Conservation (phyloP, 495 filamentous ascomycete genomes). For the Trichoderma erinaceum region DNA sequence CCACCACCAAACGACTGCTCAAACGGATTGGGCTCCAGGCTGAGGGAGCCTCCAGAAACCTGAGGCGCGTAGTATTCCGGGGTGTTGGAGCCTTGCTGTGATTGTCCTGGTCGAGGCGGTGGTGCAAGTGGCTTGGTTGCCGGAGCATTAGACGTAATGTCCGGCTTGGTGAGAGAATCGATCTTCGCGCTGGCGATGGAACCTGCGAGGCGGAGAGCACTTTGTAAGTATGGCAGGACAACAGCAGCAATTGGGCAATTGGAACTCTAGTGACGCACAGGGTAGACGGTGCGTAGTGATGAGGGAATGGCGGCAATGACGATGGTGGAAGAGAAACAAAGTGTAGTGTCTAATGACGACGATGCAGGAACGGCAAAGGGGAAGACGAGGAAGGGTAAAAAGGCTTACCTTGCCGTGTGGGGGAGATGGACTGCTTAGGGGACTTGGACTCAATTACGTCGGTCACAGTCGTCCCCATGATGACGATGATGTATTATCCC, state of each 20-base stretch:
- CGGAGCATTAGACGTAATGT: constrained; percentile 34
- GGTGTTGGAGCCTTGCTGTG: constrained; percentile 48
- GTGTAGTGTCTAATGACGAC: background rate
- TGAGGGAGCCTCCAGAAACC: constrained; percentile 49
- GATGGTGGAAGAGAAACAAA: background rate
- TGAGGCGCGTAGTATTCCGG: constrained; percentile 72
- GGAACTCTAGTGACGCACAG: background rate
- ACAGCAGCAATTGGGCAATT: background rate
- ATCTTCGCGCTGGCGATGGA: constrained; percentile 31
- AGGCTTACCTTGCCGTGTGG: constrained; percentile 33
- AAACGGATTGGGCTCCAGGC: constrained; percentile 90
- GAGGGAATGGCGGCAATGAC: background rate
- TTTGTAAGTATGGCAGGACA: constrained; percentile 21
- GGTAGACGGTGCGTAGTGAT: background rate
- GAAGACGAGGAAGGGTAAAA: background rate
- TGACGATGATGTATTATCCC: constrained; percentile 29
- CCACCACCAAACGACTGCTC: constrained; percentile 78
- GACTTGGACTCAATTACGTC: constrained; percentile 32
- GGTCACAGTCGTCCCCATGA: constrained; percentile 36
- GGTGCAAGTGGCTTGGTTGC: constrained; percentile 61
- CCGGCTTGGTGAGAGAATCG: constrained; percentile 32
- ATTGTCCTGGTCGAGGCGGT: constrained; percentile 65
- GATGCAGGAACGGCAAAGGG: constrained; percentile 15
- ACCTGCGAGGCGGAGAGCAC: constrained; percentile 20
- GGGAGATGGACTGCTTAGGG: constrained; percentile 28